Evolutionary conservation across 2,329 filamentous ascomycete species (phyloP), one percentile per base, ranked within the genome.

Genomic region (Didymella pinodella): DNA sequence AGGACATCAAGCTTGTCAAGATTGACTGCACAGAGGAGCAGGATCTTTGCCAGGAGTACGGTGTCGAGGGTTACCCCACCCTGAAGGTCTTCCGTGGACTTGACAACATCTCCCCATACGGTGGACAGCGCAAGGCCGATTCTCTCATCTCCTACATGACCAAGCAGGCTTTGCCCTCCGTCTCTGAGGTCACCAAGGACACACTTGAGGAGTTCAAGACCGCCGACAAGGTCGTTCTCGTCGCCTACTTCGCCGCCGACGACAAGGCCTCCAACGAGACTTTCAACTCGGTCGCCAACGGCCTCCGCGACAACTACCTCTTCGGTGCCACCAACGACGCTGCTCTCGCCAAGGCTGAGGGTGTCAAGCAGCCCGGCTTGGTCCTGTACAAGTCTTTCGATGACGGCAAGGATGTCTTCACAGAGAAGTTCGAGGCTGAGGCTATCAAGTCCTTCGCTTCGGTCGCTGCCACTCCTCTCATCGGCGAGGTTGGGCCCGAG

Each of bases 311-410:
- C 78, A 89, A 86, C 78, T 97, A 92, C 84, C 90, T 97, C 69
- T 99, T 99, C 78, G 95, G 92, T 73, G 89, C 91, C 63, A 90
- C 90, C 79, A 92, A 86, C 78, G 95, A 98, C 75, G 89, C 89
- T 63, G 87, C 85, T 56, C 83, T 98, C 66, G 93, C 95, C 72
- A 89, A 96, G 85, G 89, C 91, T 48, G 95, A 96, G 83, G 93
- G 91, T 69, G 92, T 96, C 77, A 90, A 89, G 78, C 87, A 90
- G 74, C 95, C 95, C 65, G 88, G 90, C 57, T 83, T 99, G 66
- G 91, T 97, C 65, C 87, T 99, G 59, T 98, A 98, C 90, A 98
- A 99, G 87, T 85, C 89, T 61, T 99, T 98, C 74, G 95, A 99
- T 75, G 94, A 98, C 83, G 93, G 93, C 83, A 97, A 97, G 87